A percentile compares a stretch with the other conserved stretches of the same genome.
phyloP scores from a whole-genome alignment of 495 filamentous ascomycete species.

The Penicillium arizonense region DNA sequence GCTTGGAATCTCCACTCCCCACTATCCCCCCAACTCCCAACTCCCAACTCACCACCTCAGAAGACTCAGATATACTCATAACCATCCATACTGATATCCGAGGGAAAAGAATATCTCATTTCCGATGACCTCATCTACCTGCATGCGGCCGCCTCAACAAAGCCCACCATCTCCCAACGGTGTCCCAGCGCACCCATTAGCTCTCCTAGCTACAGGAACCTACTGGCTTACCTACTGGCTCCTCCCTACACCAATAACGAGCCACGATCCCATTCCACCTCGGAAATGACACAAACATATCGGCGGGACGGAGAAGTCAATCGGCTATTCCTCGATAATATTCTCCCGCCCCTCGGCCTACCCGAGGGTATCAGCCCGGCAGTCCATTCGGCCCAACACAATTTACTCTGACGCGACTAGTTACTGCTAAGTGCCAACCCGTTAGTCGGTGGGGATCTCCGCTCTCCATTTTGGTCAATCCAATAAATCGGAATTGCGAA shows the following conservation, averaged over 20 bases:
- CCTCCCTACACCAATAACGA: neutral
- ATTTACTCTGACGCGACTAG: neutral
- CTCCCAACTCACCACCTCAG: too few relatives aligned
- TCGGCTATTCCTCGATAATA: slow-evolving; percentile 25
- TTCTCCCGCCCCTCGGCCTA: slow-evolving; percentile 12
- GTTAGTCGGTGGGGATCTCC: neutral
- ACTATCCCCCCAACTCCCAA: slow-evolving; percentile 1
- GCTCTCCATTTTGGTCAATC: neutral
- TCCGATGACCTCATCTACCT: neutral
- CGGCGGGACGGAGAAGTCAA: slow-evolving; percentile 3
- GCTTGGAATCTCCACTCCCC: slow-evolving; percentile 19
- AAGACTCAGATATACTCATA: neutral
- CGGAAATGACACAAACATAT: neutral
- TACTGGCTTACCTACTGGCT: neutral
- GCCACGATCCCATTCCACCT: neutral
- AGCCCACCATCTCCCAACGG: neutral
- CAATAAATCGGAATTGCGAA: neutral
- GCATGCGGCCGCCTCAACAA: neutral
- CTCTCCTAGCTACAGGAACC: neutral
- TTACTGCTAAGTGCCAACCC: too few relatives aligned
- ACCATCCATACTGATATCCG: neutral
- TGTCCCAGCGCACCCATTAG: neutral
- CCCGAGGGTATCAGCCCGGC: slow-evolving; percentile 5
- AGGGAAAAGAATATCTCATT: neutral
- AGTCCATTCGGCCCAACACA: slow-evolving; percentile 9